Evolutionary conservation across 2,329 filamentous ascomycete genomes (phyloP), one percentile per base, ranked within the genome.

Genomic region (Capronia epimyces): DNA sequence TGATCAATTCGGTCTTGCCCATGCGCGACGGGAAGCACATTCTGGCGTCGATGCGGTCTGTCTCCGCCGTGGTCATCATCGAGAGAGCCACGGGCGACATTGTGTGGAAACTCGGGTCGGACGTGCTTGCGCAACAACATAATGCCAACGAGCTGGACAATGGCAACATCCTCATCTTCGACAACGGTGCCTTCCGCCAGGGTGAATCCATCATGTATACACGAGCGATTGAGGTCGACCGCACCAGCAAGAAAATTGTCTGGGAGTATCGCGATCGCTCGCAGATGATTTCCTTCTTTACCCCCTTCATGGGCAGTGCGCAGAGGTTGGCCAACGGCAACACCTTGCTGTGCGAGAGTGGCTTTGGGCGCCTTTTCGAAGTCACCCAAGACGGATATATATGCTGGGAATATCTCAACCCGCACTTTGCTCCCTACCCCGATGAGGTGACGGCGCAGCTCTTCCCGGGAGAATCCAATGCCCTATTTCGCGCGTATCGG

Each of bases 271-370:
- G 62, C 7, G 72, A 75, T 49, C 59, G 46, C 1, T 64, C 64
- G 1, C 64, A 66, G 34, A 66, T 66, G 4, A 60, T 71, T 45
- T 65, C 63, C 4, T 71, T 73, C 57, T 75, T 73, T 60, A 73
- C 69, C 1, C 71, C 71, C 0, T 75, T 75, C 46, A 74, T 75
- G 72, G 72, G 72, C 16, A 67, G 68, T 43, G 72, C 71, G 6
- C 71, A 75, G 57, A 60, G 67, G 12, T 54, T 74, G 13, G 36
- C 31, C 8, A 70, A 69, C 44, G 70, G 71, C 7, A 74, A 75
- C 53, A 71, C 71, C 0, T 46, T 75, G 45, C 52, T 75, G 4
- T 71, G 67, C 18, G 72, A 75, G 58, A 69, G 66, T 32, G 71
- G 66, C 1, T 68, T 69, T 50, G 71, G 72, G 0, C 63, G 71